These are phyloP conservation scores for Athelia psychrophila DNA, from an alignment of 1,284 basidiomycete genomes.

Conservation along the genomic window DNA sequence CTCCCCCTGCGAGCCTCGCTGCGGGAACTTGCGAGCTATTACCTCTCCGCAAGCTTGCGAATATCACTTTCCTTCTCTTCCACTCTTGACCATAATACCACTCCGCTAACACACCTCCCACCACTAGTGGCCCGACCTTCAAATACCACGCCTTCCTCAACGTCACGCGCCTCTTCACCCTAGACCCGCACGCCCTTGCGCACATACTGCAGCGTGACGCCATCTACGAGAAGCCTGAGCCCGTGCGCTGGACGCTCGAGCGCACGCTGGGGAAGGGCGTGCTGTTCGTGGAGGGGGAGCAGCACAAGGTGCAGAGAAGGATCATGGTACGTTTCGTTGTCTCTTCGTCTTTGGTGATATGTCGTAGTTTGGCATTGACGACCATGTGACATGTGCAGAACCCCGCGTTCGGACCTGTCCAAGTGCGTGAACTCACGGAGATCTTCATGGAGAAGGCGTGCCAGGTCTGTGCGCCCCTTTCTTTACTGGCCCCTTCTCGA, in stretches of 20 bases:
- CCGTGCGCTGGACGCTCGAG: neutral
- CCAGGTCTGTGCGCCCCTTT: conserved; percentile 5
- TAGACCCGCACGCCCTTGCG: neutral
- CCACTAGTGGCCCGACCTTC: neutral
- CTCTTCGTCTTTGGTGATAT: neutral
- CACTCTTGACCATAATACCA: too few species aligned
- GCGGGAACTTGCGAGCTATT: too few species aligned
- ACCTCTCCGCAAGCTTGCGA: too few species aligned
- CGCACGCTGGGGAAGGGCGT: conserved; percentile 2
- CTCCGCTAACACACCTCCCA: too few species aligned
- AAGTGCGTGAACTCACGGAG: conserved; percentile 12
- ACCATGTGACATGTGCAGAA: conserved; percentile 4
- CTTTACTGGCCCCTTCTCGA: too few species aligned
- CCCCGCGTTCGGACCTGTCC: conserved; percentile 13
- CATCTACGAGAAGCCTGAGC: neutral
- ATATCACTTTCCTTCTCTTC: too few species aligned
- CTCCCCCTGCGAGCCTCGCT: too few species aligned
- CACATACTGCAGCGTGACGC: neutral
- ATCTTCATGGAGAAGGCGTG: conserved; percentile 14
- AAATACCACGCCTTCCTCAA: neutral
- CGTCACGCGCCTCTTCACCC: neutral
- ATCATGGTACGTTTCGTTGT: too few species aligned
- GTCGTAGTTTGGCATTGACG: neutral
- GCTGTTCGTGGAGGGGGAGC: neutral
- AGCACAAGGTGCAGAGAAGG: conserved; percentile 1